Evolutionary conservation across 2,329 filamentous ascomycete genomes (phyloP).

Genomic region (Aspergillus terreus): DNA sequence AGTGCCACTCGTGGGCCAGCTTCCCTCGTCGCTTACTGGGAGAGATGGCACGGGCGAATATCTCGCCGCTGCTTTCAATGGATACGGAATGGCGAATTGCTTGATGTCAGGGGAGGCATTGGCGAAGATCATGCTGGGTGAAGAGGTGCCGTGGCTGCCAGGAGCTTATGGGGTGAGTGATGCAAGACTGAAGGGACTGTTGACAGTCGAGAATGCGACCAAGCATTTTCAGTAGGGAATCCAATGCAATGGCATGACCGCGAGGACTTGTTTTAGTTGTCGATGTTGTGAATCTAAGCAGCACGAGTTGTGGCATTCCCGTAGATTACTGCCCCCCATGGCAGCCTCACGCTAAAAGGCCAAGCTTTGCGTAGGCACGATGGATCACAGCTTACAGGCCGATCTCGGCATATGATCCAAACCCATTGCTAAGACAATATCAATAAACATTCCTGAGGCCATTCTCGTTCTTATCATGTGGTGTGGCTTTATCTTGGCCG

Average conservation of each 20-base stretch:
- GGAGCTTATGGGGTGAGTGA: conserved; percentile 6
- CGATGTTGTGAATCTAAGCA: too few species aligned
- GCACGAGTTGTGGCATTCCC: too few species aligned
- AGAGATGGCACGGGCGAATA: conserved; percentile 36
- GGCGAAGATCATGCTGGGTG: conserved; percentile 26
- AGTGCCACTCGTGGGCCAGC: conserved; percentile 50
- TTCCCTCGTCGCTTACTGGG: conserved; percentile 39
- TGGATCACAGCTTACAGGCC: too few species aligned
- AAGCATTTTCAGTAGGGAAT: not conserved
- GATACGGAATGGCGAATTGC: conserved; percentile 63
- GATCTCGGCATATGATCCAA: too few species aligned
- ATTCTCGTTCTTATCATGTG: too few species aligned
- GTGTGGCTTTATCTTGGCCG: too few species aligned
- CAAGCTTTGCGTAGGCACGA: too few species aligned
- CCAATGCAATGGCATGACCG: not conserved
- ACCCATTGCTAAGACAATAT: too few species aligned
- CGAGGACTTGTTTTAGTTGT: not conserved
- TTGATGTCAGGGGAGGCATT: conserved; percentile 26
- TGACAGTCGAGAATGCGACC: conserved; percentile 2
- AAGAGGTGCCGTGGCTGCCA: conserved; percentile 1
- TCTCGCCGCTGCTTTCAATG: conserved; percentile 61
- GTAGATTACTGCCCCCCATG: not conserved
- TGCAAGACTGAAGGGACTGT: not conserved
- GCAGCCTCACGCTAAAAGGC: too few species aligned
- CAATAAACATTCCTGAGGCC: too few species aligned